Evolutionary conservation across 202 grass and related monocot species (phyloP).

Genomic region (Eragrostis tef): DNA sequence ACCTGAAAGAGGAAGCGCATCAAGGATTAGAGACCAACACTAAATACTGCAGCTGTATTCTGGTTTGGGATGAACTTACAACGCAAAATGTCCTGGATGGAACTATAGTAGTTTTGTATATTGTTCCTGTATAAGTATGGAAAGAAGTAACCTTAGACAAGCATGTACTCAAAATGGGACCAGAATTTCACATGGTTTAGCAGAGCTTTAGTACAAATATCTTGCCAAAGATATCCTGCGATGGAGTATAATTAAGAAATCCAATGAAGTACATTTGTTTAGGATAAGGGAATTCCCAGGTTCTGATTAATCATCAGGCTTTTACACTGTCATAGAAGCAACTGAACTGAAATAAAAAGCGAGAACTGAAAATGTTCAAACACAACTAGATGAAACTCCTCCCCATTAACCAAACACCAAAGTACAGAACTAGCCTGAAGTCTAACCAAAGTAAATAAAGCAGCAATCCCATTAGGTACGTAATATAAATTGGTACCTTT

Average conservation of each 20-base stretch:
- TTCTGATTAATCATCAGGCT: neutral
- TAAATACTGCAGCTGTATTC: conserved; percentile 27
- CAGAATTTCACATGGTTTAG: conserved; percentile 33
- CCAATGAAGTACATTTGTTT: conserved; percentile 6
- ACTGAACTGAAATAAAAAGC: neutral
- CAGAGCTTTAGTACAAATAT: conserved; percentile 12
- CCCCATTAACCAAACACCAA: neutral
- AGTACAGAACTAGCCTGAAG: neutral
- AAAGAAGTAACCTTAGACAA: conserved; percentile 31
- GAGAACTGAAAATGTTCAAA: neutral
- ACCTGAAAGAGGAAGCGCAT: conserved; percentile 63
- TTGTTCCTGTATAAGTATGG: conserved; percentile 66
- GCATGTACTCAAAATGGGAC: conserved; percentile 10
- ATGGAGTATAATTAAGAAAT: conserved; percentile 35
- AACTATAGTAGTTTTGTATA: conserved; percentile 93
- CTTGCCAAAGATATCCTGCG: neutral
- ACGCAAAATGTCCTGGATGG: conserved; percentile 96
- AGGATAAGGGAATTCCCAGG: neutral
- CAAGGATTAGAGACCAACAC: conserved; percentile 37
- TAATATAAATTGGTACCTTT: conserved; percentile 61
- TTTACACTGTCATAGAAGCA: neutral
- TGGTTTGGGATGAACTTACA: conserved; percentile 60
- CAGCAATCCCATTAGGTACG: neutral
- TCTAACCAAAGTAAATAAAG: neutral
- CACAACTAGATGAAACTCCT: neutral